Evolutionary conservation across 2,329 filamentous ascomycete genomes (phyloP).

Genomic region (Hypoxylon sp.): DNA sequence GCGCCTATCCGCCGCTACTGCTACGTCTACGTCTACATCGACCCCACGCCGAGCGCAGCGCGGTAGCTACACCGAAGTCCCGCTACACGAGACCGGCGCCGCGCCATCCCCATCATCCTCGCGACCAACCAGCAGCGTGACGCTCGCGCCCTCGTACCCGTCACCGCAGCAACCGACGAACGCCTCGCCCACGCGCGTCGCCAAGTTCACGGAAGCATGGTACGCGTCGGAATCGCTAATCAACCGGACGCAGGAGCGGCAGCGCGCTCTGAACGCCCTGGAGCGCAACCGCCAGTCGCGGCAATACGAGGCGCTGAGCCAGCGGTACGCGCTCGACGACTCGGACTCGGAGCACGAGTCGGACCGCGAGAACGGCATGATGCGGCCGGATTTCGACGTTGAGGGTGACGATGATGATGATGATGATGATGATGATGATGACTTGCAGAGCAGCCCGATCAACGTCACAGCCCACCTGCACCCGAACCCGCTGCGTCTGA

Average conservation of each 20-base stretch:
- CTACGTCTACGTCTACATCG: background rate
- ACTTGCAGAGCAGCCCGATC: slow-evolving; percentile 49
- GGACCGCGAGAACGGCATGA: slow-evolving; percentile 48
- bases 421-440: slow-evolving; percentile 57
- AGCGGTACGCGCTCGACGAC: slow-evolving; percentile 59
- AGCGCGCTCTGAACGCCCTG: slow-evolving; percentile 60
- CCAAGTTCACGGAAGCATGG: slow-evolving; percentile 70
- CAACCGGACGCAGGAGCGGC: slow-evolving; percentile 68
- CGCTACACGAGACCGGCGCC: slow-evolving; percentile 59
- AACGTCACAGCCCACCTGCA: slow-evolving; percentile 52
- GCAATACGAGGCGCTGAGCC: slow-evolving; percentile 64
- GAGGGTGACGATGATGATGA: slow-evolving; percentile 54
- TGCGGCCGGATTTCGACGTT: slow-evolving; percentile 53
- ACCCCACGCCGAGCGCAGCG: slow-evolving; percentile 56
- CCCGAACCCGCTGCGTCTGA: slow-evolving; percentile 69
- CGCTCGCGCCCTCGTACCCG: slow-evolving; percentile 38
- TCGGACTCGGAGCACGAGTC: slow-evolving; percentile 41
- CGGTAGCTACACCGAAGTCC: slow-evolving; percentile 66
- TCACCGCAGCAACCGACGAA: slow-evolving; percentile 47
- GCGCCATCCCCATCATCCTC: slow-evolving; percentile 40
- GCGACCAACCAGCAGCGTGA: slow-evolving; percentile 45
- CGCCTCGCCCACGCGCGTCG: slow-evolving; percentile 57
- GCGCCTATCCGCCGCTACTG: slow-evolving; percentile 57
- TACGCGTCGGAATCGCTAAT: slow-evolving; percentile 68
- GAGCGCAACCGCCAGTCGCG: slow-evolving; percentile 46